Evolutionary conservation across 768 basidiomycete genomes (phyloP), one percentile per base, ranked within the genome.

Genomic region (Lentinula raphanica): DNA sequence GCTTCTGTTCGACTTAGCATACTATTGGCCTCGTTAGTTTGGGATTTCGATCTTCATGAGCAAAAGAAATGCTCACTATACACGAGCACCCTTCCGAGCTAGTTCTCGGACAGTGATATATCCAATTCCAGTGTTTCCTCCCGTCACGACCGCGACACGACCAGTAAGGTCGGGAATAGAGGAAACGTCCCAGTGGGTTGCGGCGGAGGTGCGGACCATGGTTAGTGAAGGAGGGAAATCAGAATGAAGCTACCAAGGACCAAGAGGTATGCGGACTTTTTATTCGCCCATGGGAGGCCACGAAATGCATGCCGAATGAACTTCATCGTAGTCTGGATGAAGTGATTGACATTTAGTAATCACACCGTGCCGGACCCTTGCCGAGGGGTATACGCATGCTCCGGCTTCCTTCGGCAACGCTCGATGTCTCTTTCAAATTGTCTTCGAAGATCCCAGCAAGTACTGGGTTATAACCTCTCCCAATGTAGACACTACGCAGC

Each of bases 71-170:
- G 23, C 59, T 44, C 23, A 49, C 45, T 60, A 60, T 42, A 60
- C 59, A 1, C 54, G 56, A 29, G 59, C 59, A 21, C 60, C 60
- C 48, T 53, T 45, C 3, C 60, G 45, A 12, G 57, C 60, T n/a
- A 61, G 38, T 53, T 58, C 60, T 17, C 48, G 56, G 19, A 53
- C 56, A 46, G 60, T 58, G n/a, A 40, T 31, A 35, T 32, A 48
- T 21, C 60, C 60, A n/a, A 61, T 23, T 25, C 60, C 60, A 21
- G 56, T 56, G 44, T 61, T 61, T 19, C 48, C 60, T 39, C 60
- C 60, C 15, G 60, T 61, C 23, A 61, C 60, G 21, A 60, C 45
- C 8, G 54, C 54, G 15, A 56, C 54, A 11, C 54, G 42, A 31
- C 54, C 54, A 39, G 19, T 53, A 35, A 53, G 25, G 12, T 53